Evolutionary conservation across 345 rosid genomes (phyloP), one percentile per base, ranked within the genome.

Genomic region (Populus davidiana): DNA sequence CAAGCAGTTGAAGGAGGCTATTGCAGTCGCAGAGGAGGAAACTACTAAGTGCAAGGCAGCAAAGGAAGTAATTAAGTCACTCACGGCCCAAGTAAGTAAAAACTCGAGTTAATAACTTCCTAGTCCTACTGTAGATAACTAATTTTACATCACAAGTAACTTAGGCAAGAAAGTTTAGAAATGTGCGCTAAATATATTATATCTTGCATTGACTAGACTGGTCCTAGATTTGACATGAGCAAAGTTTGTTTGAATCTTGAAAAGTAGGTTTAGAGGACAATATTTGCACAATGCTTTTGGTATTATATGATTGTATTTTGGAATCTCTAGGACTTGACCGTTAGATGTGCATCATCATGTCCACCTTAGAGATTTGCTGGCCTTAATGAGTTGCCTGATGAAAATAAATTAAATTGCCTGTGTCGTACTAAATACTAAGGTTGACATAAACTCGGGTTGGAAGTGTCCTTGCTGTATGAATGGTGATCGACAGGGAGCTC

Each of bases 11-110:
- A 90, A 89, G 78, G 91, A 88, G 72, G 88, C 92, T 41, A 35
- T 69, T 56, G 80, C 74, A 72, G 73, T 76, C 64, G 91, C 89
- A 1, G 72, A 73, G 10, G 87, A 89, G 80, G 93, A 92, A 80
- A 82, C 87, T 78, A 83, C 86, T 75, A 92, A 88, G 75, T 81
- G 87, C 78, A 90, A 83, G 77, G 84, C 87, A 77, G 87, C 89
- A 47, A 81, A 83, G 83, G 89, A 87, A 78, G 83, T 83, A 44
- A 83, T 88, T 70, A 86, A 86, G 79, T 87, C 93, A 71, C 85
- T 92, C 66, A 85, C 91, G 39, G 76, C 78, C 2, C 87, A 87
- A 87, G 89, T 92, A 84, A 79, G 77, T 62, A 29, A 67, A 63
- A 38, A 4, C 9, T 23, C n/a, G 62, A 11, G 23, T 21, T 65